Percentiles rank a stretch among this genome's conserved stretches.
Evolutionary conservation across 208 protist genomes (phyloP).

Genomic region (Wallacemonas collosoma): DNA sequence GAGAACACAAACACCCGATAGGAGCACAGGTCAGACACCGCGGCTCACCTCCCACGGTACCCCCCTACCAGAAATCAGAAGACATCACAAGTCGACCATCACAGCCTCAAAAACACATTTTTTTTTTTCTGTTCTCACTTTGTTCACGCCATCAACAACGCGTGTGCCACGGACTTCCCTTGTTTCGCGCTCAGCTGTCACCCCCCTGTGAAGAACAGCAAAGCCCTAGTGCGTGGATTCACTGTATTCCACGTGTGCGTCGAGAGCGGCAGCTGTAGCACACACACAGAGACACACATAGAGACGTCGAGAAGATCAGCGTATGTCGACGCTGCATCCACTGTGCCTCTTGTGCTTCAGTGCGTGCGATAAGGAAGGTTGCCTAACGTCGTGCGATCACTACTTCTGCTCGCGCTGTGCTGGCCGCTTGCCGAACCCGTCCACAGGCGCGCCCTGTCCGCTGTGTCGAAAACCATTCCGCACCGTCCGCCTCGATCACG

Average conservation of each 20-base stretch:
- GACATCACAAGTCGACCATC: neutral
- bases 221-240: no score
- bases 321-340: constrained; percentile 38
- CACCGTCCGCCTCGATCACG: constrained; percentile 33
- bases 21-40: no score
- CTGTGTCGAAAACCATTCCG: constrained; percentile 65
- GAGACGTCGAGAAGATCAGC: neutral
- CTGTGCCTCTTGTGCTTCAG: constrained; percentile 83
- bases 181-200: no score
- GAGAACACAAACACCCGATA: no score
- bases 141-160: neutral
- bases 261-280: no score
- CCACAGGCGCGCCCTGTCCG: constrained; percentile 48
- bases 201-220: no score
- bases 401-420: constrained; percentile 84
- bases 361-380: constrained; percentile 65
- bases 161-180: no score
- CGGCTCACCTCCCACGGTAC: no score
- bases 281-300: neutral
- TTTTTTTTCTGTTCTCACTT: neutral
- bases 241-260: no score
- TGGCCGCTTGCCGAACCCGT: constrained; percentile 37
- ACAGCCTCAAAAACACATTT: neutral
- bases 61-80: no score
- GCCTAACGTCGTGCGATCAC: constrained; percentile 83